These are phyloP conservation scores for Houttuynia cordata DNA, from an alignment of 164 flowering plant genomes.

Conservation along the genomic window DNA sequence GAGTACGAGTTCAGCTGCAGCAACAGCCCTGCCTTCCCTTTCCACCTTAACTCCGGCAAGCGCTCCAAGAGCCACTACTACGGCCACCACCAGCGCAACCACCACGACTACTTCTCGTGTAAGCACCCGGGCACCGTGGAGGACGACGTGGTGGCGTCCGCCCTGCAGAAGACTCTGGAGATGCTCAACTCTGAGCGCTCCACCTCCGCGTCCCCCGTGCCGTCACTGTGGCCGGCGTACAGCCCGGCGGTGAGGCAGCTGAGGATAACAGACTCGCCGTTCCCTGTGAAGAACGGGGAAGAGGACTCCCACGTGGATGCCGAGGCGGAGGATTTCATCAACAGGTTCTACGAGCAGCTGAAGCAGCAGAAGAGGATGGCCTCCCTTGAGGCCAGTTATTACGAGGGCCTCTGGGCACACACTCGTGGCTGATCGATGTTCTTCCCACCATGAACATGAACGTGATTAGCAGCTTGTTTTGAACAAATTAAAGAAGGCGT, in stretches of 20 bases:
- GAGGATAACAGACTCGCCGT: constrained; percentile 84
- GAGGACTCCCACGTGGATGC: constrained; percentile 50
- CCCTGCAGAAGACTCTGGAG: constrained; percentile 43
- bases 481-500: too few species aligned
- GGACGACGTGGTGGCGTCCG: constrained; percentile 23
- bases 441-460: too few species aligned
- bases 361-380: constrained; percentile 30
- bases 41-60: constrained; percentile 13
- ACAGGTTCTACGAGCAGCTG: constrained; percentile 51
- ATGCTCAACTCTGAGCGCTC: constrained; percentile 25
- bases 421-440: background rate
- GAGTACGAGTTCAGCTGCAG: constrained; percentile 93
- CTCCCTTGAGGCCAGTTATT: constrained; percentile 4
- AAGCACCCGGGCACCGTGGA: constrained; percentile 3
- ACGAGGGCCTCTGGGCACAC: background rate
- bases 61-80: constrained; percentile 19
- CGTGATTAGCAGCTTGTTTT: too few species aligned
- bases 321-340: constrained; percentile 74
- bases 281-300: constrained; percentile 38
- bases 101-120: constrained; percentile 5
- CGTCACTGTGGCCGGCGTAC: constrained; percentile 35
- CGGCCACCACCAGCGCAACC: constrained; percentile 4
- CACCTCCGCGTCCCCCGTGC: constrained; percentile 24
- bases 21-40: constrained; percentile 45
- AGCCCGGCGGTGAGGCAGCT: constrained; percentile 58